phyloP scores from a whole-genome alignment of 2,329 filamentous ascomycete species.

The Colletotrichum ledebouriae region DNA sequence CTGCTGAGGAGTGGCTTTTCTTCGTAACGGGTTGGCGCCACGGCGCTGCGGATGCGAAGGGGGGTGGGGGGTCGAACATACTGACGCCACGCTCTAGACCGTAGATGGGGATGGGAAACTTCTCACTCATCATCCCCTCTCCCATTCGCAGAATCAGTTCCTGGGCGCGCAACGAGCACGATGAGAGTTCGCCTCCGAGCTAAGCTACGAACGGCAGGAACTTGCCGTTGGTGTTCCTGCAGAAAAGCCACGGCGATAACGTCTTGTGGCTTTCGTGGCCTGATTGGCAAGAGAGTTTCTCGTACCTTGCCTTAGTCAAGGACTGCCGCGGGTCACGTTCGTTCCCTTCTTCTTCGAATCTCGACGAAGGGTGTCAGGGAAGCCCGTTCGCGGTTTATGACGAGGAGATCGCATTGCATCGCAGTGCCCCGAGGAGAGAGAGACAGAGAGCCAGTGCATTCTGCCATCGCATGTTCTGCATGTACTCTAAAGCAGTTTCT shows the following conservation, averaged over 20 bases:
- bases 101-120: not conserved
- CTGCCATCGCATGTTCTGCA: slow-evolving; percentile 37
- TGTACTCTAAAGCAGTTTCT: slow-evolving; percentile 7
- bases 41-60: slow-evolving; percentile 18
- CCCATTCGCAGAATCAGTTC: not conserved
- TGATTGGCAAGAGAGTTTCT: not conserved
- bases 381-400: slow-evolving; percentile 7
- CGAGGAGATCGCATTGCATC: no score
- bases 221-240: not conserved
- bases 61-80: not conserved
- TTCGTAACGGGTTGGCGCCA: slow-evolving; percentile 14
- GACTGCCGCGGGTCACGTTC: no score
- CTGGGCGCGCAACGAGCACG: not conserved
- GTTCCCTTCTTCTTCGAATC: not conserved
- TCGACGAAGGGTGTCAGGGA: not conserved
- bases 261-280: not conserved
- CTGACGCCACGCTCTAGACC: slow-evolving; percentile 1
- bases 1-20: slow-evolving; percentile 15
- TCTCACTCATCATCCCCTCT: not conserved
- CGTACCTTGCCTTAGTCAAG: slow-evolving; percentile 5
- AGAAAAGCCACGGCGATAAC: not conserved
- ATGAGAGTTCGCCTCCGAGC: not conserved
- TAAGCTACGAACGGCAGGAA: slow-evolving; percentile 5
- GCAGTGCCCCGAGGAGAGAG: not conserved
- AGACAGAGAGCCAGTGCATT: not conserved